These are phyloP conservation scores for Aspergillus fischeri DNA, from an alignment of 2,329 filamentous ascomycete genomes.

Conservation along the genomic window DNA sequence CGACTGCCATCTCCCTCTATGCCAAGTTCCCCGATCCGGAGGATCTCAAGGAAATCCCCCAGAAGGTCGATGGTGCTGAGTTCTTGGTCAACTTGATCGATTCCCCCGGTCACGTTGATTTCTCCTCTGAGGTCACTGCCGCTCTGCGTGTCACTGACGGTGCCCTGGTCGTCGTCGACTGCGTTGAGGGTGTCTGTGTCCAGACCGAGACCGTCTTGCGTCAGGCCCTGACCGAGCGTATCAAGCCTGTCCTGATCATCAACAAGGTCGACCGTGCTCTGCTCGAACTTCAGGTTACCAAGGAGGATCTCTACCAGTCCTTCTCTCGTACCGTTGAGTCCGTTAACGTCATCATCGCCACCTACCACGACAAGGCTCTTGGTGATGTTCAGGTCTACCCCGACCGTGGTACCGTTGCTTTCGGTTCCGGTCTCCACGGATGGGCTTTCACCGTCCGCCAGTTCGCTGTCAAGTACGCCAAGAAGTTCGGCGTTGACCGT, in stretches of 20 bases:
- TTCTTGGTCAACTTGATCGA: slow-evolving; percentile 99
- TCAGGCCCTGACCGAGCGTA: slow-evolving; percentile 98
- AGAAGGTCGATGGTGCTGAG: slow-evolving; percentile 83
- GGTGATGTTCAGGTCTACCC: slow-evolving; percentile 99
- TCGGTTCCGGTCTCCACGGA: slow-evolving; percentile 99
- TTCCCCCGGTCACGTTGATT: slow-evolving; percentile 99
- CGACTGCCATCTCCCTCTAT: slow-evolving; percentile 98
- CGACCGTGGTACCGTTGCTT: slow-evolving; percentile 94
- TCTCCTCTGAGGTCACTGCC: slow-evolving; percentile 98
- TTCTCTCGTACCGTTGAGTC: slow-evolving; percentile 99
- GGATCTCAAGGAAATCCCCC: slow-evolving; percentile 90
- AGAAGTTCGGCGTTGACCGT: slow-evolving; percentile 99
- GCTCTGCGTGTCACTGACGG: slow-evolving; percentile 99
- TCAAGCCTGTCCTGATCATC: slow-evolving; percentile 99
- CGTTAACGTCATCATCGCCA: slow-evolving; percentile 99
- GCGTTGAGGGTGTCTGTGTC: slow-evolving; percentile 98
- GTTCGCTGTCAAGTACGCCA: slow-evolving; percentile 92
- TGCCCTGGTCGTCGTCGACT: slow-evolving; percentile 99
- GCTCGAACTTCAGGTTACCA: slow-evolving; percentile 95
- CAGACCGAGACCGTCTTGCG: slow-evolving; percentile 99
- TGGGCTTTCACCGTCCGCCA: slow-evolving; percentile 99
- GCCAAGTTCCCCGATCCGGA: slow-evolving; percentile 74
- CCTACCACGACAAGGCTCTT: slow-evolving; percentile 93
- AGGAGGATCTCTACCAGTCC: slow-evolving; percentile 99
- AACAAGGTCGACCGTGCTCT: slow-evolving; percentile 99